A percentile compares a stretch with the other conserved stretches of the same genome.
Evolutionary conservation across 2,329 filamentous ascomycete species (phyloP).

Genomic region (Apiospora sp.): DNA sequence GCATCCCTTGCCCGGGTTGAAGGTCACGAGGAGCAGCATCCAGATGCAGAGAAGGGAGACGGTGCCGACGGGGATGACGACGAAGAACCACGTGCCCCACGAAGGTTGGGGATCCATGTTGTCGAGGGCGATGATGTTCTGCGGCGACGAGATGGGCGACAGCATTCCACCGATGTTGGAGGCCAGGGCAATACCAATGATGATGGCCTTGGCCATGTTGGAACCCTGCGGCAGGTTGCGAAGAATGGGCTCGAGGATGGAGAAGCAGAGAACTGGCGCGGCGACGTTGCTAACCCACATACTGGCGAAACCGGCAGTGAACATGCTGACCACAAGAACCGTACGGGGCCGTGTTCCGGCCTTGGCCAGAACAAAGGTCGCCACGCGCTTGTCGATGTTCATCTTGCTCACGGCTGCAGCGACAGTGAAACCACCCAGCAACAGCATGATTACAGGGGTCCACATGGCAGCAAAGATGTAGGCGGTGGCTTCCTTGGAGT

Average conservation of each 20-base stretch:
- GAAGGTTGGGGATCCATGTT: slow-evolving; percentile 93
- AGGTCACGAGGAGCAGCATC: slow-evolving; percentile 83
- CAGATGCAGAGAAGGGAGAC: slow-evolving; percentile 90
- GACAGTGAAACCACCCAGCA: slow-evolving; percentile 94
- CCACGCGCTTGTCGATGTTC: slow-evolving; percentile 96
- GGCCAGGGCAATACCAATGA: slow-evolving; percentile 92
- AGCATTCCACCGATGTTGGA: slow-evolving; percentile 97
- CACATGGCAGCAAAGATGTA: slow-evolving; percentile 97
- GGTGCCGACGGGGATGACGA: slow-evolving; percentile 90
- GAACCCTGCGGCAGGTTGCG: slow-evolving; percentile 91
- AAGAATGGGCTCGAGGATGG: slow-evolving; percentile 96
- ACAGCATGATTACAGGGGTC: slow-evolving; percentile 98
- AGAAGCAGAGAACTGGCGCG: slow-evolving; percentile 95
- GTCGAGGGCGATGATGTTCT: slow-evolving; percentile 95
- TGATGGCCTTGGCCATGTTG: slow-evolving; percentile 91
- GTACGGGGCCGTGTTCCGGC: slow-evolving; percentile 89
- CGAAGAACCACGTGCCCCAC: slow-evolving; percentile 97
- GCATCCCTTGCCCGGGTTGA: slow-evolving; percentile 84
- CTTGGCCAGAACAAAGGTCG: slow-evolving; percentile 94
- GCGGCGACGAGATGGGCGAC: slow-evolving; percentile 94
- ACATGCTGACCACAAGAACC: slow-evolving; percentile 97
- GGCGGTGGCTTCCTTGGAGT: slow-evolving; percentile 80
- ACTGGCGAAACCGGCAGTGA: slow-evolving; percentile 94
- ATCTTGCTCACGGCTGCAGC: slow-evolving; percentile 96
- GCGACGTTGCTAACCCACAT: slow-evolving; percentile 99